These are phyloP conservation scores for Nigrospora sphaerica DNA, from an alignment of 2,329 filamentous ascomycete species.

Conservation along the genomic window DNA sequence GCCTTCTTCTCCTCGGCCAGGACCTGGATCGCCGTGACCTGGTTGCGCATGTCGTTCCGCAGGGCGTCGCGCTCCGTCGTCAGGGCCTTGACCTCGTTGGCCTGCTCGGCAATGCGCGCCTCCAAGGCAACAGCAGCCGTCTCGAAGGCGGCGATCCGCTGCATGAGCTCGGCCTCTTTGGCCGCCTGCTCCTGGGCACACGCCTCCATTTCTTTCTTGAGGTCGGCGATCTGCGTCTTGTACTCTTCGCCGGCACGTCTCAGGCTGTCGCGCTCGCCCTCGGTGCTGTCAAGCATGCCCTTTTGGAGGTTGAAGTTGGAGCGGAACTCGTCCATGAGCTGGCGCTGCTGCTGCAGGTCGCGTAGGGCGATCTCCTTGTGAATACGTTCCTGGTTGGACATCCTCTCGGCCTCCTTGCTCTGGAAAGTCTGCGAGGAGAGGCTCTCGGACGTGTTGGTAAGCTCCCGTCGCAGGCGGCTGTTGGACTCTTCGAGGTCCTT, in stretches of 20 bases:
- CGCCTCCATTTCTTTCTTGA: constrained; percentile 15
- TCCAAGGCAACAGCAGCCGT: constrained; percentile 14
- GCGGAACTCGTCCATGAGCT: constrained; percentile 25
- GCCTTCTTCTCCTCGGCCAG: constrained; percentile 5
- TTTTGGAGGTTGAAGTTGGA: constrained; percentile 25
- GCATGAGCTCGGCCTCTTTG: constrained; percentile 15
- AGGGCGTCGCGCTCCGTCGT: constrained; percentile 15
- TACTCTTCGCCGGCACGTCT: constrained; percentile 16
- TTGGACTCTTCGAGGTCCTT: constrained; percentile 19
- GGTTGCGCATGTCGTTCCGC: constrained; percentile 7
- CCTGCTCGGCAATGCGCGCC: constrained; percentile 14
- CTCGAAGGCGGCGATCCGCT: constrained; percentile 15
- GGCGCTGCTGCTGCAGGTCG: constrained; percentile 26
- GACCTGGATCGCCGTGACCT: constrained; percentile 9
- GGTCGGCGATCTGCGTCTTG: constrained; percentile 13
- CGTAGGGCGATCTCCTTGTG: constrained; percentile 23
- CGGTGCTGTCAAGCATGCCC: constrained; percentile 17
- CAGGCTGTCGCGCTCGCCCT: constrained; percentile 26
- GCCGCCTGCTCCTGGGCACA: constrained; percentile 14
- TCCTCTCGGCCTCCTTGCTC: constrained; percentile 21
- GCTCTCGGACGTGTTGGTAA: constrained; percentile 20
- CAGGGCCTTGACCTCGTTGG: constrained; percentile 18
- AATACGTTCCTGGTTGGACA: constrained; percentile 20
- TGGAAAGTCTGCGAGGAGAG: constrained; percentile 18
- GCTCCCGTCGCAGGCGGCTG: constrained; percentile 20